A percentile compares a stretch with the other conserved stretches of the same genome.
Evolutionary conservation across 179 eudicot genomes (phyloP).

Genomic region (Sideroxylon spinosum): DNA sequence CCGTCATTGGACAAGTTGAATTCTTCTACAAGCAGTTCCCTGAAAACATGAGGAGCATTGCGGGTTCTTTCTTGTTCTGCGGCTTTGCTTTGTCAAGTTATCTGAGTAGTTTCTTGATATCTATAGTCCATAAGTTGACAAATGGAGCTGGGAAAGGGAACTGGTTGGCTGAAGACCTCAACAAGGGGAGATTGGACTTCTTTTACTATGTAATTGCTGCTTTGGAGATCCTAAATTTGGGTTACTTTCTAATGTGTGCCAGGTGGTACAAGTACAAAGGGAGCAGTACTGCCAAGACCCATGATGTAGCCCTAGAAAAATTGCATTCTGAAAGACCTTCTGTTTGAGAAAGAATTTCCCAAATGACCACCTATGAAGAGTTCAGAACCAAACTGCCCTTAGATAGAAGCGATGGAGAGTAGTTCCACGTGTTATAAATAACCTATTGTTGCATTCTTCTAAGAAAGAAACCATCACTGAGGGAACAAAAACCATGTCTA

Average conservation of each 20-base stretch:
- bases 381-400: too few species aligned
- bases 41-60: constrained; percentile 54
- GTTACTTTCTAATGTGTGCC: constrained; percentile 42
- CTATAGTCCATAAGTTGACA: constrained; percentile 34
- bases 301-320: constrained; percentile 4
- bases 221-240: constrained; percentile 34
- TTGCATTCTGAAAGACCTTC: neutral
- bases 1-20: constrained; percentile 45
- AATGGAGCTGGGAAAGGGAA: constrained; percentile 11
- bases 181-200: constrained; percentile 43
- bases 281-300: neutral
- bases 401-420: too few species aligned
- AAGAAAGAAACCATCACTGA: too few species aligned
- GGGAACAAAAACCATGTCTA: too few species aligned
- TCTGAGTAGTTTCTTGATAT: constrained; percentile 34
- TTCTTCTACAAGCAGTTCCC: constrained; percentile 55
- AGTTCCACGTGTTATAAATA: too few species aligned
- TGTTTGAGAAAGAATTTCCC: neutral
- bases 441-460: too few species aligned
- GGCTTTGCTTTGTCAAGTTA: constrained; percentile 40
- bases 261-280: constrained; percentile 48
- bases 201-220: constrained; percentile 42
- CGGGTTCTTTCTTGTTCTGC: constrained; percentile 30
- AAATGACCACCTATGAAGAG: neutral
- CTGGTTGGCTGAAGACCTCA: constrained; percentile 55